phyloP scores from a whole-genome alignment of 805 yeast genomes.

The Candida peoriensis region DNA sequence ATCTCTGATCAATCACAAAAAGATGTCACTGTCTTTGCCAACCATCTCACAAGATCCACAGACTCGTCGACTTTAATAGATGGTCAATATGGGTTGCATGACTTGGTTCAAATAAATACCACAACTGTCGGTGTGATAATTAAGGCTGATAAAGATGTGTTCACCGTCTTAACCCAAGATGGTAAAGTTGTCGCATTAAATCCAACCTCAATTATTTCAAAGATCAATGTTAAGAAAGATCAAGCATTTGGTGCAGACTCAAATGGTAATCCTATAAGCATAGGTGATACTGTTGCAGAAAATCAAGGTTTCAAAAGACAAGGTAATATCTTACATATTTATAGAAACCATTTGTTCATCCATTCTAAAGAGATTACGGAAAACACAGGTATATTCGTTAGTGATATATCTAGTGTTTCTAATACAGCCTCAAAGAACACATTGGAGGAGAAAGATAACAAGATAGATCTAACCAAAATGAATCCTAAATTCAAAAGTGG shows the following conservation, averaged over 20 bases:
- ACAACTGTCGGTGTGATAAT: slow-evolving; percentile 85
- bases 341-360: slow-evolving; percentile 72
- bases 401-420: slow-evolving; percentile 67
- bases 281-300: slow-evolving; percentile 93
- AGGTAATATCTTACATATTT: slow-evolving; percentile 84
- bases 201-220: slow-evolving; percentile 79
- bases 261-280: slow-evolving; percentile 76
- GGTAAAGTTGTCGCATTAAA: slow-evolving; percentile 68
- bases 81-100: slow-evolving; percentile 82
- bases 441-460: slow-evolving; percentile 38
- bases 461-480: slow-evolving; percentile 75
- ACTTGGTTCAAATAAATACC: slow-evolving; percentile 82
- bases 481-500: slow-evolving; percentile 65
- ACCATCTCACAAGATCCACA: slow-evolving; percentile 85
- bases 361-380: slow-evolving; percentile 76
- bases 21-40: slow-evolving; percentile 90
- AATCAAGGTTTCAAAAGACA: slow-evolving; percentile 77
- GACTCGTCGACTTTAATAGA: slow-evolving; percentile 74
- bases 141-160: slow-evolving; percentile 83
- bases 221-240: slow-evolving; percentile 56
- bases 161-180: slow-evolving; percentile 74
- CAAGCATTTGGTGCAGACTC: slow-evolving; percentile 83
- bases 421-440: slow-evolving; percentile 84
- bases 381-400: slow-evolving; percentile 88
- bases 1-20: slow-evolving; percentile 84